Evolutionary conservation across 2,329 filamentous ascomycete species (phyloP), one percentile per base, ranked within the genome.

Genomic region (Colletotrichum sp.): DNA sequence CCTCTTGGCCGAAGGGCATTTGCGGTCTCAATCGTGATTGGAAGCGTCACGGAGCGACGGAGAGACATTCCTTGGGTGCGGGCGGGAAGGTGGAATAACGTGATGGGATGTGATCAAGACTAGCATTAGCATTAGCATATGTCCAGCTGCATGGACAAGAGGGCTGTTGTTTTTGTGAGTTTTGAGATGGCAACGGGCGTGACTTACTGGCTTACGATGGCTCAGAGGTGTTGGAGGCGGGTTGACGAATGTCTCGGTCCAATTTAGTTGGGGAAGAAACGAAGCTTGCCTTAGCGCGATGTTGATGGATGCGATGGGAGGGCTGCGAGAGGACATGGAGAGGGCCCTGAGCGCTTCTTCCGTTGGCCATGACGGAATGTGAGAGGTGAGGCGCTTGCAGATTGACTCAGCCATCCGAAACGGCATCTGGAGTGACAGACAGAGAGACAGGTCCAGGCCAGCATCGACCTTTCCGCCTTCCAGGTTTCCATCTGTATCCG

Each of bases 21-120:
- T 30, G 9, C n/a, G 21, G 32, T 15, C n/a, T 34, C 59, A 32
- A 32, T 32, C 18, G n/a, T 62, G 59, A 32, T 62, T 62, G 28
- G 59, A 62, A 62, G 59, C 59, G 18, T 32, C 32, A 63, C 73
- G 73, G 73, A 75, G 63, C 30, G 69, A 67, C 73, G 69, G 69
- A 72, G 69, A 72, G 69, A 63, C 69, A 72, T 64, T 75, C 69
- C 68, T 52, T 63, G 24, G 30, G 30, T 28, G n/a, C 69, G 70
- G 70, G 62, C 63, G 49, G 49, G 49, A 72, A 59, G 69, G 57
- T 67, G 62, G 69, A 72, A 72, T 59, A 67, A 64, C 26, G 62
- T 32, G 72, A 67, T 55, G 62, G 52, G 30, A 52, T 52, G 52
- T 55, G 52, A 68, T 26, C 60, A 21, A 39, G 30, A 39, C 49